These are phyloP conservation scores for Trypanosoma mega DNA, from an alignment of 208 protist species.

Conservation along the genomic window DNA sequence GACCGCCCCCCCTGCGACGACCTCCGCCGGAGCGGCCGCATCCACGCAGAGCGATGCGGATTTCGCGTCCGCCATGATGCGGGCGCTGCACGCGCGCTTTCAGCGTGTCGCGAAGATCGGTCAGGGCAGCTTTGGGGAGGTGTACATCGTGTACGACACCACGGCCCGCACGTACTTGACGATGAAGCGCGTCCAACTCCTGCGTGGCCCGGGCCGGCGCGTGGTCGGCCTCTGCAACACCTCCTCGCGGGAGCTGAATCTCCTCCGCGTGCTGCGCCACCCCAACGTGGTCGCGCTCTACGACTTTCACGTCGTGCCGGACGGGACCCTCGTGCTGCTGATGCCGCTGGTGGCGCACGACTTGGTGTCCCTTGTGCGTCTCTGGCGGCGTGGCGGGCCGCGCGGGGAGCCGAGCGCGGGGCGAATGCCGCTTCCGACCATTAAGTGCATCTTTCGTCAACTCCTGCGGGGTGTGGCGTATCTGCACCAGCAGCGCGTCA, in stretches of 20 bases:
- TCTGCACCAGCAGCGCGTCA: slow-evolving; percentile 71
- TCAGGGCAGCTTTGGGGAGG: slow-evolving; percentile 85
- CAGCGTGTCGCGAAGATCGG: slow-evolving; percentile 74
- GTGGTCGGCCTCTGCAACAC: slow-evolving; percentile 66
- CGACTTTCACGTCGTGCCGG: slow-evolving; percentile 69
- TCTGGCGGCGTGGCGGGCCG: slow-evolving; percentile 28
- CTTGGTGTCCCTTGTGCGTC: slow-evolving; percentile 61
- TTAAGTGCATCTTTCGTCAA: slow-evolving; percentile 85
- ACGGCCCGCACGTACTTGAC: slow-evolving; percentile 59
- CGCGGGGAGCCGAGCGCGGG: slow-evolving; percentile 23
- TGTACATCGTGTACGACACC: slow-evolving; percentile 85
- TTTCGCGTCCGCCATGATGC: slow-evolving; percentile 1
- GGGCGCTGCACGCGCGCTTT: slow-evolving; percentile 52
- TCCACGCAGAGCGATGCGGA: neutral
- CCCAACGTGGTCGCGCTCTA: slow-evolving; percentile 63
- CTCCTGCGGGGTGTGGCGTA: slow-evolving; percentile 75
- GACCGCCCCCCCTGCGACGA: too few species aligned
- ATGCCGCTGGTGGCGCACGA: slow-evolving; percentile 80
- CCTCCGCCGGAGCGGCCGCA: neutral
- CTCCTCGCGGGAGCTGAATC: slow-evolving; percentile 71
- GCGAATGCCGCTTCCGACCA: slow-evolving; percentile 68
- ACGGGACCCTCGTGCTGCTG: slow-evolving; percentile 67
- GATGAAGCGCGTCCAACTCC: slow-evolving; percentile 83
- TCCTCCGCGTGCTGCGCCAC: slow-evolving; percentile 72
- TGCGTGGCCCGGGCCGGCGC: slow-evolving; percentile 44